Percentiles rank a stretch among this genome's conserved stretches.
Evolutionary conservation across 2,329 filamentous ascomycete species (phyloP).

Genomic region (Colletotrichum caudatum): DNA sequence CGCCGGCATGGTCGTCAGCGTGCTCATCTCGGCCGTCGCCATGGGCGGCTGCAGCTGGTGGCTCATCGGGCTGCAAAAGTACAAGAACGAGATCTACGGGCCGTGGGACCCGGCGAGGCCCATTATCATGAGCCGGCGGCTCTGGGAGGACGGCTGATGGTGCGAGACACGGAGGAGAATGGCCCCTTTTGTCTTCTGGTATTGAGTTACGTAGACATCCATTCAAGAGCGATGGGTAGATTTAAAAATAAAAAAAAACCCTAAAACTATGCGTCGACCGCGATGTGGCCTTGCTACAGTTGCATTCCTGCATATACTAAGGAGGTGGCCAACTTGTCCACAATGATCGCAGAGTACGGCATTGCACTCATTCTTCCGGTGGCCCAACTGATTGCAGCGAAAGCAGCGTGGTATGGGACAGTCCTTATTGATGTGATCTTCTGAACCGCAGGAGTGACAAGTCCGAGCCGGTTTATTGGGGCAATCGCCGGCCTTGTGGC

Average conservation of each 20-base stretch:
- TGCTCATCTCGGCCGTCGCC: constrained; percentile 78
- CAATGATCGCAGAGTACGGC: too few species aligned
- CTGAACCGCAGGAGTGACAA: background rate
- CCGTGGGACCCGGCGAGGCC: constrained; percentile 97
- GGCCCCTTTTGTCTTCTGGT: too few species aligned
- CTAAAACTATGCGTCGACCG: background rate
- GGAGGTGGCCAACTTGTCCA: too few species aligned
- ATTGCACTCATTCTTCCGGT: too few species aligned
- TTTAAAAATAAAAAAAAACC: too few species aligned
- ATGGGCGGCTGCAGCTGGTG: constrained; percentile 98
- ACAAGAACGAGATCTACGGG: constrained; percentile 98
- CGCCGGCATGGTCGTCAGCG: constrained; percentile 80
- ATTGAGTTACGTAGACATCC: background rate
- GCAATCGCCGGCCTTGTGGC: background rate
- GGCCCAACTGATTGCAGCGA: too few species aligned
- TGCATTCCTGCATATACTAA: too few species aligned
- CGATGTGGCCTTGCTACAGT: too few species aligned
- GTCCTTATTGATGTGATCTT: background rate
- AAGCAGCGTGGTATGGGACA: background rate
- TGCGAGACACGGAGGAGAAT: background rate
- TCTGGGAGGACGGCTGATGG: constrained; percentile 59
- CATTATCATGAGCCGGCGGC: constrained; percentile 77
- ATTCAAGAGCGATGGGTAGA: background rate
- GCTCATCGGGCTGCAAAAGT: constrained; percentile 96
- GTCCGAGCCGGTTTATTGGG: background rate